Conservation (phyloP, 2,329 filamentous ascomycete species). For the Aspergillus arachidicola region DNA sequence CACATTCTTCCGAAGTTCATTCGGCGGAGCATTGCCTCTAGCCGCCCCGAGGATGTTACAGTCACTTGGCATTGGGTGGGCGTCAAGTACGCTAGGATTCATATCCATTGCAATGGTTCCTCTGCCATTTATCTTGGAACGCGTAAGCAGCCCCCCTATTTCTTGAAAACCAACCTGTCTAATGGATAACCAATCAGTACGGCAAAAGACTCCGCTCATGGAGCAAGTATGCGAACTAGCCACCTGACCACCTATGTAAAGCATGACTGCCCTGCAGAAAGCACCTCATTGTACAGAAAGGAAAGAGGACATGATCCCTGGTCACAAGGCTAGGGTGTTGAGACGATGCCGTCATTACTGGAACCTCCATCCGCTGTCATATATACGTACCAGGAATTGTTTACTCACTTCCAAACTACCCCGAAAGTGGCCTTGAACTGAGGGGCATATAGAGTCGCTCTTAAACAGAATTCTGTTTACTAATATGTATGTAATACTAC, state of each 20-base stretch:
- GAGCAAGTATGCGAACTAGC: conserved; percentile 9
- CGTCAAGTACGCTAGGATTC: conserved; percentile 38
- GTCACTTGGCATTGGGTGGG: conserved; percentile 41
- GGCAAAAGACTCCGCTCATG: conserved; percentile 7
- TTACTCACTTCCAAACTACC: not conserved
- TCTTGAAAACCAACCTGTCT: not conserved
- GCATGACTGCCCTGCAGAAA: not conserved
- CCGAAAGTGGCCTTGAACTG: not conserved
- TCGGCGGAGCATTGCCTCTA: conserved; percentile 44
- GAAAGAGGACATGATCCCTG: not conserved
- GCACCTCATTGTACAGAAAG: not conserved
- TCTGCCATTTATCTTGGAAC: conserved; percentile 11
- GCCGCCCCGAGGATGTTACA: conserved; percentile 34
- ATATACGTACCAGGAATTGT: not conserved
- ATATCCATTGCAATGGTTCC: conserved; percentile 39
- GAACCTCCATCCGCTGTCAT: too few relatives aligned
- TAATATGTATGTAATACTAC: too few relatives aligned
- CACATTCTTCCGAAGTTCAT: conserved; percentile 42
- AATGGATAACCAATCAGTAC: not conserved
- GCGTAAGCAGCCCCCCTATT: not conserved
- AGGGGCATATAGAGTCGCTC: not conserved
- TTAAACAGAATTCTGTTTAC: not conserved
- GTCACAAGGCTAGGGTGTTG: not conserved
- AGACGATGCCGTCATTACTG: not conserved
- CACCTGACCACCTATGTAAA: not conserved